A percentile compares a stretch with the other conserved stretches of the same genome.
Evolutionary conservation across 176 grass and related monocot species (phyloP).

Genomic region (Otatea glauca): DNA sequence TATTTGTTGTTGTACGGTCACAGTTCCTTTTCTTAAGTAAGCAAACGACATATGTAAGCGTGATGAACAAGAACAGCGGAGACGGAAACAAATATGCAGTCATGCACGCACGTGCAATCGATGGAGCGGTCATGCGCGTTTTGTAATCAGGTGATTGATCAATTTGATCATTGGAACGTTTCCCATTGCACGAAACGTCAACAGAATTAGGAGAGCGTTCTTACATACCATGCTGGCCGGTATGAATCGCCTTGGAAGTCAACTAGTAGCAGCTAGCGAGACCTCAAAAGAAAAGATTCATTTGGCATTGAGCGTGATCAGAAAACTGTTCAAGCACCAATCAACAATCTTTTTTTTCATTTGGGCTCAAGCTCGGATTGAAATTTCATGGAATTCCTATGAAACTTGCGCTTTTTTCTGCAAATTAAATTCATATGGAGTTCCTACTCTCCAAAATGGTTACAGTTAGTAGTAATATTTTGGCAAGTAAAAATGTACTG

Average conservation of each 20-base stretch:
- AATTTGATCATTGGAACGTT: conserved; percentile 16
- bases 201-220: background rate
- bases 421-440: background rate
- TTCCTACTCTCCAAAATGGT: background rate
- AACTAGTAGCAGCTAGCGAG: background rate
- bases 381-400: background rate
- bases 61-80: conserved; percentile 13
- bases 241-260: conserved; percentile 4
- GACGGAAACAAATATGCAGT: conserved; percentile 23
- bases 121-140: conserved; percentile 22
- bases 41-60: background rate
- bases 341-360: background rate
- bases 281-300: background rate
- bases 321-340: background rate
- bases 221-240: background rate
- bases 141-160: conserved; percentile 1
- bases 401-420: background rate
- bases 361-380: background rate
- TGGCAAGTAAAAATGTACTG: background rate
- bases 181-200: conserved; percentile 30
- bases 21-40: no score
- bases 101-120: conserved; percentile 36
- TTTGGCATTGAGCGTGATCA: background rate
- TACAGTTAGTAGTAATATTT: background rate
- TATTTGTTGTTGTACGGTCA: no score